A percentile compares a stretch with the other conserved stretches of the same genome.
phyloP scores from a whole-genome alignment of 2,329 filamentous ascomycete species.

The Trichoderma sp. region DNA sequence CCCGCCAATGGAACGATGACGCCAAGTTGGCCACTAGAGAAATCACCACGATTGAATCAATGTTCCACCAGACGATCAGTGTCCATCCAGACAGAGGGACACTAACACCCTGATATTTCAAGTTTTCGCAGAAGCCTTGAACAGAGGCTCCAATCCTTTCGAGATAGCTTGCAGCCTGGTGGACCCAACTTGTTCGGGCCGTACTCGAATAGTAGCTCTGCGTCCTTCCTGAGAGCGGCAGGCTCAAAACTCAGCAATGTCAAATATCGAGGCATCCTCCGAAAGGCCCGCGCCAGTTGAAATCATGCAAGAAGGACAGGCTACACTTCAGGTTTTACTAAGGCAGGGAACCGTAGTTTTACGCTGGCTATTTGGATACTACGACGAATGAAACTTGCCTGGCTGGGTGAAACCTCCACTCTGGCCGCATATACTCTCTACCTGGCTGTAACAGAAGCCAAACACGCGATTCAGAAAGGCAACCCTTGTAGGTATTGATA shows the following conservation, averaged over 20 bases:
- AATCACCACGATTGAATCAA: background rate
- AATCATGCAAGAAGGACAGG: conserved; percentile 3
- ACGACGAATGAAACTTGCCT: background rate
- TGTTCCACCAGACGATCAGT: background rate
- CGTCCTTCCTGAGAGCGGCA: background rate
- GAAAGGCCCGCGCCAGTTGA: background rate
- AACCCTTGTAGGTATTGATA: conserved; percentile 16
- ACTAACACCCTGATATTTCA: background rate
- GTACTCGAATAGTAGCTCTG: background rate
- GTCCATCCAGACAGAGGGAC: background rate
- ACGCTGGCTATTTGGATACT: conserved; percentile 17
- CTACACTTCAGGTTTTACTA: conserved; percentile 1
- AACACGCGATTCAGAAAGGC: background rate
- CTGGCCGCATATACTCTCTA: background rate
- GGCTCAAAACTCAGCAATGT: background rate
- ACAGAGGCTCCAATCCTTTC: background rate
- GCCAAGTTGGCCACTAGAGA: background rate
- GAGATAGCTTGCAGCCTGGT: background rate
- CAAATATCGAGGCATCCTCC: background rate
- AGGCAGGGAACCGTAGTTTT: conserved; percentile 14
- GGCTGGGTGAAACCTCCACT: background rate
- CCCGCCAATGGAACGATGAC: too few relatives aligned
- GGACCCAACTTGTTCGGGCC: background rate
- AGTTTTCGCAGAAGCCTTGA: background rate
- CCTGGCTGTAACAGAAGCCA: background rate